Percentiles rank a stretch among this genome's conserved stretches.
These are phyloP conservation scores for Fusarium hostae DNA, from an alignment of 2,329 filamentous ascomycete species.

Conservation along the genomic window DNA sequence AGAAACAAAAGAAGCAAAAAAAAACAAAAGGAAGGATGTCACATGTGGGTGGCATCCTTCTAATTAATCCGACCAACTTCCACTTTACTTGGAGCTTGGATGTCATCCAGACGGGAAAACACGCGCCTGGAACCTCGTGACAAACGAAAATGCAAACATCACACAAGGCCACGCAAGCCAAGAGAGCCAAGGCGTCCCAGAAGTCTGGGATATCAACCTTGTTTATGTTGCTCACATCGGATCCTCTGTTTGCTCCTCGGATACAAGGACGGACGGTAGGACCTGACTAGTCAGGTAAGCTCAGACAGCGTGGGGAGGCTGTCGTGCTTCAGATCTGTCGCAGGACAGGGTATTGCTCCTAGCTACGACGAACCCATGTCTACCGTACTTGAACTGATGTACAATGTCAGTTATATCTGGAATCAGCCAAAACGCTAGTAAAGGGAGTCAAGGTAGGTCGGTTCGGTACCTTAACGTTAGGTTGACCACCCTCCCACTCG, in stretches of 20 bases:
- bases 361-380: conserved; percentile 29
- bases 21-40: neutral
- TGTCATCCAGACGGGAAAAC: conserved; percentile 3
- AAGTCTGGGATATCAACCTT: conserved; percentile 31
- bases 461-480: conserved; percentile 9
- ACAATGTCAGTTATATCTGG: conserved; percentile 28
- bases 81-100: neutral
- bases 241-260: conserved; percentile 14
- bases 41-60: conserved; percentile 1
- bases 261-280: conserved; percentile 7
- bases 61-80: conserved; percentile 9
- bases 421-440: conserved; percentile 41
- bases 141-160: conserved; percentile 11
- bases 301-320: conserved; percentile 41
- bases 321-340: conserved; percentile 61
- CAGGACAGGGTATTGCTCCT: conserved; percentile 53
- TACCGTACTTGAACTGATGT: conserved; percentile 26
- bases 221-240: neutral
- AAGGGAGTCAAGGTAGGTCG: neutral
- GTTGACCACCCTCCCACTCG: conserved; percentile 30
- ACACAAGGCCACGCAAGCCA: conserved; percentile 17
- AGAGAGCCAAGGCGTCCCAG: conserved; percentile 31
- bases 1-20: conserved; percentile 7
- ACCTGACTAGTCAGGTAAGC: conserved; percentile 15
- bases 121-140: neutral